These are phyloP conservation scores for Ceratocystis destructans DNA, from an alignment of 2,329 filamentous ascomycete species.

Conservation along the genomic window DNA sequence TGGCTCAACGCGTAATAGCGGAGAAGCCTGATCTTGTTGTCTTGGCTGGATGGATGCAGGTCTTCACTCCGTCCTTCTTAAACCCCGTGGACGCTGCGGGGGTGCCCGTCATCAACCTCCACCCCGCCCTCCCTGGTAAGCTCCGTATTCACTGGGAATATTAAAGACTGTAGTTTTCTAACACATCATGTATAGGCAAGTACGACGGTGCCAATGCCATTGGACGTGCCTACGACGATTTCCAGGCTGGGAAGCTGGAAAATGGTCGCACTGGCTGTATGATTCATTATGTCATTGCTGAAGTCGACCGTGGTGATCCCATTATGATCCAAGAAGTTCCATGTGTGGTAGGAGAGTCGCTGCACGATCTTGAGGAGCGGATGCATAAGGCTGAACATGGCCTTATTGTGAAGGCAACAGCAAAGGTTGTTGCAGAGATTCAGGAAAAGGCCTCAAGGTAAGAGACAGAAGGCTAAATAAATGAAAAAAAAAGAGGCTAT, in stretches of 20 bases:
- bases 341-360: slow-evolving; percentile 46
- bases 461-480: background rate
- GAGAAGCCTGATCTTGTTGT: slow-evolving; percentile 61
- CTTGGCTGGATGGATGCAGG: slow-evolving; percentile 79
- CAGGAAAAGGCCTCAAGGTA: slow-evolving; percentile 17
- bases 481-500: background rate
- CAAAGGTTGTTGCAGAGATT: slow-evolving; percentile 33
- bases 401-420: slow-evolving; percentile 63
- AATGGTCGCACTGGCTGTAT: slow-evolving; percentile 68
- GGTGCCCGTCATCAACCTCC: slow-evolving; percentile 66
- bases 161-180: background rate
- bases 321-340: slow-evolving; percentile 58
- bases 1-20: slow-evolving; percentile 52
- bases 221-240: slow-evolving; percentile 61
- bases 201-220: slow-evolving; percentile 72
- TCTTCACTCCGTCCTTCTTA: slow-evolving; percentile 57
- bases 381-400: slow-evolving; percentile 67
- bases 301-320: slow-evolving; percentile 68
- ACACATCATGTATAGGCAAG: slow-evolving; percentile 33
- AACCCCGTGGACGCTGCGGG: slow-evolving; percentile 48
- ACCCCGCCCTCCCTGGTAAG: slow-evolving; percentile 38
- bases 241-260: slow-evolving; percentile 47
- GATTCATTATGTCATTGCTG: slow-evolving; percentile 69
- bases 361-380: slow-evolving; percentile 54
- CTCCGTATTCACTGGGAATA: background rate